Evolutionary conservation across 2,329 filamentous ascomycete genomes (phyloP), one percentile per base, ranked within the genome.

Genomic region (Scedosporium apiospermum): DNA sequence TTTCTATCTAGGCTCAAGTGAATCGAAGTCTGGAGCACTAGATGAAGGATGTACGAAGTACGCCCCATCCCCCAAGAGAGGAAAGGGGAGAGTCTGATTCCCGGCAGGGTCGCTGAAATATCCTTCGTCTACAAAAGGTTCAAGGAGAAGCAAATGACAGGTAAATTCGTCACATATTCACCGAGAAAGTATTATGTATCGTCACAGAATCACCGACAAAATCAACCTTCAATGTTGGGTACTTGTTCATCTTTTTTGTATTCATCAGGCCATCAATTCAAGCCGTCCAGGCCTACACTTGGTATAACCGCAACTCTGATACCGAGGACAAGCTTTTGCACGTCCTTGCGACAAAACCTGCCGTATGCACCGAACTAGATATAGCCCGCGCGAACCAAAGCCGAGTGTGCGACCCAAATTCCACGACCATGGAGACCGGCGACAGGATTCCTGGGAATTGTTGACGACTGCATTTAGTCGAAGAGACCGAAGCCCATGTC

Each of bases 401-500:
- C n/a, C 60, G 18, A 23, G 38, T 44, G 23, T 16, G 38, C 41
- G 18, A 21, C 51, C 51, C 21, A 49, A 49, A 44, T 49, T 27
- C 51, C 60, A 44, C 23, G 38, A 58, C 51, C 51, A n/a, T 14
- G 41, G 26, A 30, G 38, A 21, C 51, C 21, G 46, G 23, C 21
- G 34, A 7, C 23, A 26, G 10, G 60, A 62, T 46, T 53, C 21
- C 26, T 62, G 51, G 18, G n/a, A 21, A 42, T 58, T 58, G 16
- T 6, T 42, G 65, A 65, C 68, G 65, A 65, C 68, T 70, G 65
- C 73, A 78, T 76, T 86, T 88, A 88, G 80, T 88, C 85, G 83
- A 88, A 88, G 69, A 89, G 86, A 84, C 86, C 87, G 82, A 89
- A 88, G 72, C 86, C 86, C 86, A 88, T 88, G 75, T 88, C 87